Evolutionary conservation across 768 basidiomycete genomes (phyloP).

Genomic region (Lyophyllum decastes): DNA sequence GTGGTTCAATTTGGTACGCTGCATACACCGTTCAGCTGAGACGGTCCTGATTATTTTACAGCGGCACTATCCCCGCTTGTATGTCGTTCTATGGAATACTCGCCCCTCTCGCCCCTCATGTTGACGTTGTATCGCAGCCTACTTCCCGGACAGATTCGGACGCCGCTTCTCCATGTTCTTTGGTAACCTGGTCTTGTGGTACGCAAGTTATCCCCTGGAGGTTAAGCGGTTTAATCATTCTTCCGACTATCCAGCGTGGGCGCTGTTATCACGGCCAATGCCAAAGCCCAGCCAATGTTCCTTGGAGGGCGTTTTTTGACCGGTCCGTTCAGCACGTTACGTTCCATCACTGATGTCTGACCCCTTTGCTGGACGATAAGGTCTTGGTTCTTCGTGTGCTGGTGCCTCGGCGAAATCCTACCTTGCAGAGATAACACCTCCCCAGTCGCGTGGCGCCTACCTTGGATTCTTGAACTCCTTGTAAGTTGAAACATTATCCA

Average conservation of each 20-base stretch:
- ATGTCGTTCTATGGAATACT: conserved; percentile 9
- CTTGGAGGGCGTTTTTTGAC: conserved; percentile 54
- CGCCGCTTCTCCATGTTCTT: conserved; percentile 52
- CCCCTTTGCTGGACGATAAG: conserved; percentile 10
- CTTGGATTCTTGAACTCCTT: conserved; percentile 56
- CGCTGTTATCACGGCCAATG: conserved; percentile 49
- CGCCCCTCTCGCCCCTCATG: not conserved
- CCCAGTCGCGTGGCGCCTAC: conserved; percentile 48
- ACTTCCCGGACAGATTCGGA: conserved; percentile 49
- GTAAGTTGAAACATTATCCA: conserved; percentile 24
- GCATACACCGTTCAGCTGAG: conserved; percentile 22
- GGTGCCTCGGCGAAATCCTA: conserved; percentile 52
- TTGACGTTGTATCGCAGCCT: conserved; percentile 27
- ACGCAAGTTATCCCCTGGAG: conserved; percentile 14
- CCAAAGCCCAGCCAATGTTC: conserved; percentile 41
- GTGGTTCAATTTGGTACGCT: conserved; percentile 39
- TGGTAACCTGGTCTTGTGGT: conserved; percentile 48
- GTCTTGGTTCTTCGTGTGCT: conserved; percentile 44
- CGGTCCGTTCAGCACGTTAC: conserved; percentile 27
- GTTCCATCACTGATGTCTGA: not conserved
- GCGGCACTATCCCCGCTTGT: conserved; percentile 48
- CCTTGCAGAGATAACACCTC: conserved; percentile 51
- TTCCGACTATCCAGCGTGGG: conserved; percentile 35
- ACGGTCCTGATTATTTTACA: conserved; percentile 28
- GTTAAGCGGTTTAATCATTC: not conserved